Evolutionary conservation across 176 grass and related monocot genomes (phyloP), one percentile per base, ranked within the genome.

Genomic region (Aegilops speltoides): DNA sequence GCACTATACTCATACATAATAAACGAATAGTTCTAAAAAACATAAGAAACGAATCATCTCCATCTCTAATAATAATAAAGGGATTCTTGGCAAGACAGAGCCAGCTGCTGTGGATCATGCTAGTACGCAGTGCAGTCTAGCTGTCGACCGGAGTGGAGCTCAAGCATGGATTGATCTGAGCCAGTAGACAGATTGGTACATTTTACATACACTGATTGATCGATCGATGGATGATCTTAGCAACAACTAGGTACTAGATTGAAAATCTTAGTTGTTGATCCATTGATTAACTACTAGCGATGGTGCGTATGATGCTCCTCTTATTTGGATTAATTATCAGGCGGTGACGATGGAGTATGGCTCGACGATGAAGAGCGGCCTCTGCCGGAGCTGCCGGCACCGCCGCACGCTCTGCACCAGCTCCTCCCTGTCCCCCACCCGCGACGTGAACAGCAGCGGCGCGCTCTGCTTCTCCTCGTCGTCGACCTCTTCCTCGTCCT

Each of bases 331-430:
- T 8, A n/a, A 73, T 77, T 10, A 40, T 80, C 64, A 88, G 38
- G 89, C 64, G 62, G 87, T 75, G 84, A 87, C 66, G 68, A 91
- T 68, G 87, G 84, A 89, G 76, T 82, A 91, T 14, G 92, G 89
- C 64, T 94, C 89, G 25, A 73, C 77, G 52, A 94, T 89, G 80
- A 94, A 91, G 28, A 94, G 72, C 17, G 80, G 89, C 60, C 77
- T 81, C 71, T 80, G 50, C 6, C 84, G 68, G 40, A 89, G 92
- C 84, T 89, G 87, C 57, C 84, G 89, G 92, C 89, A 94, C 61
- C 92, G 62, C 75, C 84, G 75, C 89, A 94, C 77, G 81, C 59
- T 79, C 76, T 78, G 89, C 72, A 94, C 80, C 77, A 94, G 67
- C 81, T 89, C 89, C 63, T 73, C 84, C 80, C 71, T 81, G 48